Conservation (phyloP, 495 filamentous ascomycete species). For the Lineolata rhizophorae region DNA sequence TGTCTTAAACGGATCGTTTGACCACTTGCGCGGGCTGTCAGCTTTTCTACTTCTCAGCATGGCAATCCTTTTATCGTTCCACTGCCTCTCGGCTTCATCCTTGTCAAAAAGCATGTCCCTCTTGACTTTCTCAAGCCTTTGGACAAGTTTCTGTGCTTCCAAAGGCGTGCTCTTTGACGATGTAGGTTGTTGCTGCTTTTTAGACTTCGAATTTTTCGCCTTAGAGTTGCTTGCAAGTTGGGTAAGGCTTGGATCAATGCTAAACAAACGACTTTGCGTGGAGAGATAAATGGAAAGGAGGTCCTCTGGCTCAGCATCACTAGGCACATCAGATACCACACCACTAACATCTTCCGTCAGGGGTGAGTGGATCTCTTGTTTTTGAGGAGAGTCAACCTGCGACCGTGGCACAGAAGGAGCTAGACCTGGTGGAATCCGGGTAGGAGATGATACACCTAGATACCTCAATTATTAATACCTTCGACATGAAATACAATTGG, state of each 20-base stretch:
- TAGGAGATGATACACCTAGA: too few species aligned
- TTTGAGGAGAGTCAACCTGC: neutral
- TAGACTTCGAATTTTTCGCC: constrained; percentile 10
- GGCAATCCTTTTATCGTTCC: constrained; percentile 43
- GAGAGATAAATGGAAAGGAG: constrained; percentile 56
- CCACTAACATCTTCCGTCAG: too few species aligned
- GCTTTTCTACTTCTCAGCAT: too few species aligned
- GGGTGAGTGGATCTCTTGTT: neutral
- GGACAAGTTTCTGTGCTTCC: constrained; percentile 37
- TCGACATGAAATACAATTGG: too few species aligned
- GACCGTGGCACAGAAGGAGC: too few species aligned
- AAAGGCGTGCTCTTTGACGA: constrained; percentile 16
- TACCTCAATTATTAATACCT: too few species aligned
- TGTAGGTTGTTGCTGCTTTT: constrained; percentile 8
- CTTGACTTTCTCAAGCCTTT: constrained; percentile 55
- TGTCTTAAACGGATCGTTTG: constrained; percentile 15
- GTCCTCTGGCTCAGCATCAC: too few species aligned
- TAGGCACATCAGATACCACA: too few species aligned
- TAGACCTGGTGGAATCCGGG: too few species aligned
- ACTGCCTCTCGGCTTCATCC: constrained; percentile 48
- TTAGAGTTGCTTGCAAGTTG: constrained; percentile 23
- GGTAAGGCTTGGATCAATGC: constrained; percentile 35
- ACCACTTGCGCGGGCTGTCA: constrained; percentile 41
- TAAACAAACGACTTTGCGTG: constrained; percentile 45
- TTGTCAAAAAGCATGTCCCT: constrained; percentile 74